phyloP scores from a whole-genome alignment of 2,329 filamentous ascomycete species.

The Fusarium equiseti region DNA sequence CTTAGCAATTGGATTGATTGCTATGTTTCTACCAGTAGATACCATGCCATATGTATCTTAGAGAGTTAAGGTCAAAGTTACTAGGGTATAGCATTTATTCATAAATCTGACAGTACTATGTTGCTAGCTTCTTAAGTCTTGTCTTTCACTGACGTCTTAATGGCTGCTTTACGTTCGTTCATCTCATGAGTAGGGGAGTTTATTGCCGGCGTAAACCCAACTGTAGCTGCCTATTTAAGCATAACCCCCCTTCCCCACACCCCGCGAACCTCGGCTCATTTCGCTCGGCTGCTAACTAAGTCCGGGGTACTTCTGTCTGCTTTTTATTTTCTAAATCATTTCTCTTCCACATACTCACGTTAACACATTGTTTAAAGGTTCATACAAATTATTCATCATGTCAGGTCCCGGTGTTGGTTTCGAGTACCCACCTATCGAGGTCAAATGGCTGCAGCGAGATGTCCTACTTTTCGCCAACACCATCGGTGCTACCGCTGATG shows the following conservation, averaged over 20 bases:
- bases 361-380: neutral
- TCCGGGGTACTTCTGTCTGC: neutral
- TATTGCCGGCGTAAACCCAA: no score
- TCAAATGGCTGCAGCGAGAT: slow-evolving; percentile 13
- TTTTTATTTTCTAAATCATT: neutral
- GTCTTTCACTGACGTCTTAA: no score
- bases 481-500: slow-evolving; percentile 9
- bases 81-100: no score
- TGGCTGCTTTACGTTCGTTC: no score
- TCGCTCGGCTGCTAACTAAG: no score
- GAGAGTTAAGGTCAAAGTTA: no score
- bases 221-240: no score
- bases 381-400: neutral
- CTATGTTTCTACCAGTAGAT: neutral
- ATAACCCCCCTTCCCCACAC: neutral
- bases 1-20: neutral
- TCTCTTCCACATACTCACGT: neutral
- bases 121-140: no score
- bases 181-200: no score
- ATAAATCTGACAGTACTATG: neutral
- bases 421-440: slow-evolving; percentile 9
- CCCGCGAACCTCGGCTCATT: slow-evolving; percentile 11
- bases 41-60: neutral
- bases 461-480: slow-evolving; percentile 16
- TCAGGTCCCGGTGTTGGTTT: slow-evolving; percentile 14